phyloP scores from a whole-genome alignment of 106 monocot species.

The Cymbidium sinense region DNA sequence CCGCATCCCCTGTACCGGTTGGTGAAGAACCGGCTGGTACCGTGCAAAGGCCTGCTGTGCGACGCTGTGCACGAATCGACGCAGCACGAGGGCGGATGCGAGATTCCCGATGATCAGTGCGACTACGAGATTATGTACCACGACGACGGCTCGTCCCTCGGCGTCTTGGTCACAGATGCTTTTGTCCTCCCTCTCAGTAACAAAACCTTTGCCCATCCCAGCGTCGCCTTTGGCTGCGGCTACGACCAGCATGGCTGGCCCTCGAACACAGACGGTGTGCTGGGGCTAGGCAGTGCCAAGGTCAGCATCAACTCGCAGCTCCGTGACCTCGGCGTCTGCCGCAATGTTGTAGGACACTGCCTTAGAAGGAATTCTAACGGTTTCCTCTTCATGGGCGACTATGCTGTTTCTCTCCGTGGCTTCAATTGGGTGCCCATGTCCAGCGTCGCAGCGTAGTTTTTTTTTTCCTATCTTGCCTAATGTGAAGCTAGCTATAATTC shows the following conservation, averaged over 20 bases:
- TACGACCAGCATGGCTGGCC: conserved; percentile 58
- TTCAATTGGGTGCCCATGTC: conserved; percentile 67
- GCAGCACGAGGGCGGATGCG: conserved; percentile 18
- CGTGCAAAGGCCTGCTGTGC: conserved; percentile 58
- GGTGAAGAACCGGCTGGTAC: conserved; percentile 46
- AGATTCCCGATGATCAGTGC: conserved; percentile 36
- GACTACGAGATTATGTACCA: conserved; percentile 80
- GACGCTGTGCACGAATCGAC: conserved; percentile 25
- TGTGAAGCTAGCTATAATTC: not conserved
- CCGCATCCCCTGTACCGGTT: conserved; percentile 80
- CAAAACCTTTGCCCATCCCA: conserved; percentile 36
- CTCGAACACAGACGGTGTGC: conserved; percentile 56
- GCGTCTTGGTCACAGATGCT: conserved; percentile 66
- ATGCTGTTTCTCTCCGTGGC: conserved; percentile 40
- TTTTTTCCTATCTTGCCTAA: too few species aligned
- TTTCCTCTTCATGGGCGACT: conserved; percentile 81
- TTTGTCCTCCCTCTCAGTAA: conserved; percentile 53
- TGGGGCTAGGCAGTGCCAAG: conserved; percentile 63
- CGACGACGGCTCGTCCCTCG: conserved; percentile 57
- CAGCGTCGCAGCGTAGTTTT: conserved; percentile 17
- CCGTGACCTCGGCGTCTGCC: conserved; percentile 43
- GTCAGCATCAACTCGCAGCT: conserved; percentile 66
- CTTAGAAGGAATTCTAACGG: conserved; percentile 59
- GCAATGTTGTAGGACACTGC: conserved; percentile 80
- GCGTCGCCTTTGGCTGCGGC: conserved; percentile 75